These are phyloP conservation scores for Grosmannia serpens DNA, from an alignment of 2,329 filamentous ascomycete genomes.

Conservation along the genomic window DNA sequence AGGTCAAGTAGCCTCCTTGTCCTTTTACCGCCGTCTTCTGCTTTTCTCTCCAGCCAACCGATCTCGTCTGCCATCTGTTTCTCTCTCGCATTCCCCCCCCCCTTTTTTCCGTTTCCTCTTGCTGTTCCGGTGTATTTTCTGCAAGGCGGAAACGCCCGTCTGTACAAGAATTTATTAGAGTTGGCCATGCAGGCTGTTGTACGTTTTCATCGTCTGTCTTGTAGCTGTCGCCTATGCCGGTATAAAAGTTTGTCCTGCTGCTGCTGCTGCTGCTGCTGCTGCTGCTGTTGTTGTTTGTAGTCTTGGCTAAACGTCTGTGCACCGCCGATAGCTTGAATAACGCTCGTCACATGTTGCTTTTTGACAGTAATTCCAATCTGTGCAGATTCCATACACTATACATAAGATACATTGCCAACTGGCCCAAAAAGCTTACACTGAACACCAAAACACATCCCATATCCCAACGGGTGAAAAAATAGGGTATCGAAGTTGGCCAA, in stretches of 20 bases:
- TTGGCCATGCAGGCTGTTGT: neutral
- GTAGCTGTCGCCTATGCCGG: neutral
- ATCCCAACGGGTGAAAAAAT: neutral
- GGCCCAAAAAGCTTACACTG: no score
- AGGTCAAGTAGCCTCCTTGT: constrained; percentile 22
- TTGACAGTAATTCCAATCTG: no score
- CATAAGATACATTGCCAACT: no score
- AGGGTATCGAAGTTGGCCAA: neutral
- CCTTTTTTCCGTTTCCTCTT: neutral
- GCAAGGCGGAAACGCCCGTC: neutral
- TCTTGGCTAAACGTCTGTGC: no score
- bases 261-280: no score
- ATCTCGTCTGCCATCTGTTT: neutral
- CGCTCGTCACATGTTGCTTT: no score
- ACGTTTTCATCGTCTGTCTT: neutral
- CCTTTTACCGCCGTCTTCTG: neutral
- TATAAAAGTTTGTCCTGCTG: no score
- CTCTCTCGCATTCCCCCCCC: no score
- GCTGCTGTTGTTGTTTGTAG: no score
- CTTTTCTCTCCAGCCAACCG: neutral
- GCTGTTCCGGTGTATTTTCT: neutral
- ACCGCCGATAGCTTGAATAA: no score
- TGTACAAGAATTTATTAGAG: neutral
- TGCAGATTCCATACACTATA: no score
- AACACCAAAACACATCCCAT: neutral